phyloP scores from a whole-genome alignment of 495 filamentous ascomycete species.

The Parachaetomium inaequale region DNA sequence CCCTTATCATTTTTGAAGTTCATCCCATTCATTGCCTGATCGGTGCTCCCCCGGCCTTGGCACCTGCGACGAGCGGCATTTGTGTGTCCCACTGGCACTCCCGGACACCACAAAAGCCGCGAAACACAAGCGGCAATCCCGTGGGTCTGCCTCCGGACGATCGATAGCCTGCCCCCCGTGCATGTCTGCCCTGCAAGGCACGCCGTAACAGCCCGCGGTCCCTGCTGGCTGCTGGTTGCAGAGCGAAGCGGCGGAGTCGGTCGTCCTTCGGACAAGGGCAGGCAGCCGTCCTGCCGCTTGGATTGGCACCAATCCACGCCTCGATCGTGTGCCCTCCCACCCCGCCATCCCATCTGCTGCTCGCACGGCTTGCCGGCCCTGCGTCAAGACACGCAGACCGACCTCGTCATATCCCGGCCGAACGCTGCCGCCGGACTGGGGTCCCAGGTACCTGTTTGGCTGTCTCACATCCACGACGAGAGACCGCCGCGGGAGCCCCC shows the following conservation, averaged over 20 bases:
- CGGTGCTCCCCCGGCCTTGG: slow-evolving; percentile 7
- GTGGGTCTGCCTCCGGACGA: slow-evolving; percentile 14
- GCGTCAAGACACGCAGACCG: slow-evolving; percentile 12
- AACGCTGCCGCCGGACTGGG: slow-evolving; percentile 16
- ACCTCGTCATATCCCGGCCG: slow-evolving; percentile 19
- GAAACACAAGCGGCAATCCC: slow-evolving; percentile 19
- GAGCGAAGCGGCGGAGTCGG: not conserved
- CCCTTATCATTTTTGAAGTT: not conserved
- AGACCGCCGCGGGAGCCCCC: slow-evolving; percentile 4
- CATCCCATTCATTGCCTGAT: not conserved
- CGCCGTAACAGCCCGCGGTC: slow-evolving; percentile 4
- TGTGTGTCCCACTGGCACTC: slow-evolving; percentile 8
- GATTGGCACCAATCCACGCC: slow-evolving; percentile 7
- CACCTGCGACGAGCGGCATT: not conserved
- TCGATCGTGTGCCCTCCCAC: not conserved
- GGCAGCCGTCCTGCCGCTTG: not conserved
- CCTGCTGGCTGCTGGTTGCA: slow-evolving; percentile 3
- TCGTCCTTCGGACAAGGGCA: not conserved
- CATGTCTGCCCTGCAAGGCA: slow-evolving; percentile 14
- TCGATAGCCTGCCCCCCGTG: slow-evolving; percentile 13
- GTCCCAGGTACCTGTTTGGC: slow-evolving; percentile 17
- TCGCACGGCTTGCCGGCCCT: slow-evolving; percentile 5
- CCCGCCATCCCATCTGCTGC: not conserved
- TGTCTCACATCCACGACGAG: slow-evolving; percentile 6
- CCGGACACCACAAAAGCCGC: slow-evolving; percentile 14